Evolutionary conservation across 2,329 filamentous ascomycete genomes (phyloP), one percentile per base, ranked within the genome.

Genomic region (Fusarium beomiforme): DNA sequence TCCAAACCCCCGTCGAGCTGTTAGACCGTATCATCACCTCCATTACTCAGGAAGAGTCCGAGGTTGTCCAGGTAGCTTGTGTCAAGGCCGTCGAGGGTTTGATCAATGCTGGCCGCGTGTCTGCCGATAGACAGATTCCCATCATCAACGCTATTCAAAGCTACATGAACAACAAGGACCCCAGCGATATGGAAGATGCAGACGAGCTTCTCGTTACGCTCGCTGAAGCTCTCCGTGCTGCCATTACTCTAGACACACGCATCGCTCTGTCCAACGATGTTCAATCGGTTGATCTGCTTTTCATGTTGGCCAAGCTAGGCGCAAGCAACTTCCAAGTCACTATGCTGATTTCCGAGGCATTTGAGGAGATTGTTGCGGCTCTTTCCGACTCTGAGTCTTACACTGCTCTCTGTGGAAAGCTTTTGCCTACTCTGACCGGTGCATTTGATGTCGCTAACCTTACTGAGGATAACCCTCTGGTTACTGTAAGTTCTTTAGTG

Each of bases 121-220:
- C 82, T 10, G 76, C 79, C 11, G 87, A 89, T 63, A 85, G 83
- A 47, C 94, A 97, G 78, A 74, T 85, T 2, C 83, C 85, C 23
- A 85, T 92, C 63, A 85, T 90, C 51, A 85, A 82, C n/a, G 87
- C 90, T 14, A 87, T 93, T 69, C 88, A 90, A 55, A 85, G 91
- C 37, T 99, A 95, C 81, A 87, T 98, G 73, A 88, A 91, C 46
- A 85, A 88, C 19, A 94, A 95, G 78, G 94, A 98, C 76, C 86
- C 96, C 51, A 89, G 88, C 56, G 95, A 98, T 21, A 87, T 97
- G 50, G 90, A 92, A 59, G 95, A 98, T 69, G 93, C 93, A 14
- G 95, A 98, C 74, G 96, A 99, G 79, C 88, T 98, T 59, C 90
- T 98, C 72, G 93, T 97, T 17, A 95, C 95, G 1, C 85, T 99